Percentiles rank a stretch among this genome's conserved stretches.
These are phyloP conservation scores for Puccinia brachypodii DNA, from an alignment of 1,284 basidiomycete genomes.

Conservation along the genomic window DNA sequence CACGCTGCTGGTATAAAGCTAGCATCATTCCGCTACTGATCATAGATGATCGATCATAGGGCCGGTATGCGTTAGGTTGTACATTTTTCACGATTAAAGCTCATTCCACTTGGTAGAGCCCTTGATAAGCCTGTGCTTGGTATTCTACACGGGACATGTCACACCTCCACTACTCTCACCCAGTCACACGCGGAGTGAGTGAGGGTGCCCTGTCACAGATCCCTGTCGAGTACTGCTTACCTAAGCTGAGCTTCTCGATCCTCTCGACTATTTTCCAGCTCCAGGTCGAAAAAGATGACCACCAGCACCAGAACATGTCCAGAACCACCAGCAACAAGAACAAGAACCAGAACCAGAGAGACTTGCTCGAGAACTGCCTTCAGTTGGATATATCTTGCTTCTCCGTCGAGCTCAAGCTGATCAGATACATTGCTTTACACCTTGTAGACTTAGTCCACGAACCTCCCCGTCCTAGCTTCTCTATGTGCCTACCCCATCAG, in stretches of 20 bases:
- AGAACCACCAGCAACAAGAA: neutral
- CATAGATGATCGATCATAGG: no score
- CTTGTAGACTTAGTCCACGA: neutral
- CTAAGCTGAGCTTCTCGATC: constrained; percentile 14
- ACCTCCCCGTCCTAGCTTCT: neutral
- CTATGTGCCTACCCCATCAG: neutral
- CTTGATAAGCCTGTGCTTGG: no score
- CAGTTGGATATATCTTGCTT: neutral
- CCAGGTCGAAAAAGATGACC: no score
- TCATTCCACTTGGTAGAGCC: no score
- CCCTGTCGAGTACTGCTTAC: neutral
- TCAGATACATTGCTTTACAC: neutral
- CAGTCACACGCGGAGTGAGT: neutral
- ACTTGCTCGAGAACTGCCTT: no score
- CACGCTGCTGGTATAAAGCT: no score
- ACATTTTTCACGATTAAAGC: no score
- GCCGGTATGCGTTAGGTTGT: no score
- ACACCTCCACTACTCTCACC: no score
- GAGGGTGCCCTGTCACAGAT: neutral
- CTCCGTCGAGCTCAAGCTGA: neutral
- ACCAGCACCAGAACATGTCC: neutral
- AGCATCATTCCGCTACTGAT: no score
- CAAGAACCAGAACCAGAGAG: neutral
- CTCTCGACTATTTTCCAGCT: neutral
- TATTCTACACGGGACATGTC: no score